Evolutionary conservation across 108 stramenopile genomes (phyloP).

Genomic region (Nitzschia inconspicua): DNA sequence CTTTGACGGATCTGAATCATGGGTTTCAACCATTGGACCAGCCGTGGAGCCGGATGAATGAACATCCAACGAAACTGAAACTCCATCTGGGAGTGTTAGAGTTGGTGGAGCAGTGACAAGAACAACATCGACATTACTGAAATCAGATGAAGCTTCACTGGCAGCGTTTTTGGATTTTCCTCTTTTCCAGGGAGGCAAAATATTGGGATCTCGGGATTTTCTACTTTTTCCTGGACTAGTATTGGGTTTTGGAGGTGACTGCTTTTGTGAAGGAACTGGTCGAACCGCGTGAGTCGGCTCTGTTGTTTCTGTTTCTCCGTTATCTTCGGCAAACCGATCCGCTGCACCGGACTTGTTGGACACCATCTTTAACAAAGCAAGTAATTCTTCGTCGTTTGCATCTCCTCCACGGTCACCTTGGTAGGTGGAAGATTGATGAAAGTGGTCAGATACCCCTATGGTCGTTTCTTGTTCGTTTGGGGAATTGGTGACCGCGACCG

Average conservation of each 20-base stretch:
- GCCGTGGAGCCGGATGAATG: neutral
- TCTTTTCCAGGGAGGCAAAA: constrained; percentile 35
- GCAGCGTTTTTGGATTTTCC: neutral
- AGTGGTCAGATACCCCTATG: too few relatives aligned
- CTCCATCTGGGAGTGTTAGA: too few relatives aligned
- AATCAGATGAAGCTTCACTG: too few relatives aligned
- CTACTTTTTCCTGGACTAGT: neutral
- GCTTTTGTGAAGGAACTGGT: constrained; percentile 1
- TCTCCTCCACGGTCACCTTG: constrained; percentile 66
- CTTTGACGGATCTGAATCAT: too few relatives aligned
- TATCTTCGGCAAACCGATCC: constrained; percentile 44
- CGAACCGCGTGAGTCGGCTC: too few relatives aligned
- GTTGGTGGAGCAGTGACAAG: too few relatives aligned
- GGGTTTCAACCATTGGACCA: too few relatives aligned
- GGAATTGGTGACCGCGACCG: too few relatives aligned
- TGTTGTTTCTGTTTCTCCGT: neutral
- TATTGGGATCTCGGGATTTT: neutral
- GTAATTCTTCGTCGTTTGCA: constrained; percentile 73
- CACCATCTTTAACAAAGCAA: constrained; percentile 64
- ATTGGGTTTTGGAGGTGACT: neutral
- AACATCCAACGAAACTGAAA: neutral
- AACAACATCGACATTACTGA: too few relatives aligned
- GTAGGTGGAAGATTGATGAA: constrained; percentile 49
- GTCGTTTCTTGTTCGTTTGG: too few relatives aligned
- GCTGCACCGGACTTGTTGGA: constrained; percentile 45